Evolutionary conservation across 2,329 filamentous ascomycete genomes (phyloP), one percentile per base, ranked within the genome.

Genomic region (Didymella segeticola): DNA sequence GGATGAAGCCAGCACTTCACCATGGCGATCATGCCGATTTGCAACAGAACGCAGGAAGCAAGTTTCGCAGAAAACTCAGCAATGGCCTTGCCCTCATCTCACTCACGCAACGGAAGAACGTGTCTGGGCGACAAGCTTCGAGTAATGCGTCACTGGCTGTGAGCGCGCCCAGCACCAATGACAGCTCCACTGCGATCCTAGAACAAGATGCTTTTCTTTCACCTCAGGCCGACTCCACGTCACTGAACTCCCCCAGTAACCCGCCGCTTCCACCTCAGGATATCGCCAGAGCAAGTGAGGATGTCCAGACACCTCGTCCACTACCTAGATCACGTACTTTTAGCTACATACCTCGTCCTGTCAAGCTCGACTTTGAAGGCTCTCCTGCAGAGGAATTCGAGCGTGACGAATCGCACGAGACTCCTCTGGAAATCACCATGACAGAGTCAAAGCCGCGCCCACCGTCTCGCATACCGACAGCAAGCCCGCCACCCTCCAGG

Each of bases 21-120:
- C 60, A 61, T 43, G 37, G 50, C 30, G 31, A 43, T 25, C 36
- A 39, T 34, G 43, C 42, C 29, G 61, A 63, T 9, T 7, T 30
- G 6, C 49, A 57, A 1, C 50, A 43, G 14, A 60, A 56, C 23
- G 49, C 53, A 41, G 46, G 55, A 23, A 66, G 65, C 57, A 70
- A 62, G 22, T 70, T 74, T 43, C 67, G 71, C 6, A 63, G 68
- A 17, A 74, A 69, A 54, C 63, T 74, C 43, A 73, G 67, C 41
- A 53, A 73, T 54, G 67, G 70, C 19, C 53, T 73, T 43, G 68
- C 69, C 19, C 62, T 70, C 53, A 68, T 73, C 43, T 70, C 69
- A 20, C 63, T 72, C 30, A 60, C 60, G n/a, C 69, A 72, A 47
- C 67, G 66, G 36, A 71, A 69, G 48, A 58, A 34, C 2, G 60